Percentiles rank a stretch among this genome's conserved stretches.
Evolutionary conservation across 2,329 filamentous ascomycete genomes (phyloP).

Genomic region (Monilinia fructigena): DNA sequence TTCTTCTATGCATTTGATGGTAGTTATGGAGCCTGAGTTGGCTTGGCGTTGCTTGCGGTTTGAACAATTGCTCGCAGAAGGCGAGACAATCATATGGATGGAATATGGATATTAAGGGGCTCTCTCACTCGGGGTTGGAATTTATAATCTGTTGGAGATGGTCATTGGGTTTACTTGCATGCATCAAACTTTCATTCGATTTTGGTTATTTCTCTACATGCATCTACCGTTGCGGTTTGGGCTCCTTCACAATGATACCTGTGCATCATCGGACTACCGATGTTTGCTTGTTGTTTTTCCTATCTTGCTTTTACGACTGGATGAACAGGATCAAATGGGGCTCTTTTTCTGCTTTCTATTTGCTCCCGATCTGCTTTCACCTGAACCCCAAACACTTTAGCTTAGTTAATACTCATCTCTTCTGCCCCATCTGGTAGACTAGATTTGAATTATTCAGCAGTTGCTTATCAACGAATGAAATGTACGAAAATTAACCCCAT

Average conservation of each 20-base stretch:
- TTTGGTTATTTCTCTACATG: slow-evolving; percentile 10
- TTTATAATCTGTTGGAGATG: slow-evolving; percentile 21
- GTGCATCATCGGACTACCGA: slow-evolving; percentile 20
- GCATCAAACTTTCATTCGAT: slow-evolving; percentile 13
- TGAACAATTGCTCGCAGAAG: slow-evolving; percentile 33
- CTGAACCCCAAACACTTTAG: slow-evolving; percentile 15
- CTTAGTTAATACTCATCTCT: slow-evolving; percentile 10
- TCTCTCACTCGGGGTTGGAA: slow-evolving; percentile 11
- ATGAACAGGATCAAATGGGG: slow-evolving; percentile 1
- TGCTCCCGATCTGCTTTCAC: slow-evolving; percentile 5
- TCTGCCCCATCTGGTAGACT: slow-evolving; percentile 17
- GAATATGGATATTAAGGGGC: slow-evolving; percentile 20
- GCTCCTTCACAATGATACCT: slow-evolving; percentile 20
- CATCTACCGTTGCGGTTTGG: slow-evolving; percentile 19
- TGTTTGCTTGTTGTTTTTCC: slow-evolving; percentile 22
- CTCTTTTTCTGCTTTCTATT: slow-evolving; percentile 12
- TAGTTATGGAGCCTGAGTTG: slow-evolving; percentile 33
- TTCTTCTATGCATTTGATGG: slow-evolving; percentile 39
- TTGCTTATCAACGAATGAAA: slow-evolving; percentile 23
- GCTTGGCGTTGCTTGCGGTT: slow-evolving; percentile 30
- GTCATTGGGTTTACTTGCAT: slow-evolving; percentile 14
- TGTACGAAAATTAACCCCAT: slow-evolving; percentile 17
- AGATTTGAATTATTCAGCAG: slow-evolving; percentile 2
- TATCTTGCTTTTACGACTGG: slow-evolving; percentile 11
- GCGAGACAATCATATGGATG: slow-evolving; percentile 26